A percentile compares a stretch with the other conserved stretches of the same genome.
phyloP scores from a whole-genome alignment of 1,284 basidiomycete species.

The Trichosporon sp. region DNA sequence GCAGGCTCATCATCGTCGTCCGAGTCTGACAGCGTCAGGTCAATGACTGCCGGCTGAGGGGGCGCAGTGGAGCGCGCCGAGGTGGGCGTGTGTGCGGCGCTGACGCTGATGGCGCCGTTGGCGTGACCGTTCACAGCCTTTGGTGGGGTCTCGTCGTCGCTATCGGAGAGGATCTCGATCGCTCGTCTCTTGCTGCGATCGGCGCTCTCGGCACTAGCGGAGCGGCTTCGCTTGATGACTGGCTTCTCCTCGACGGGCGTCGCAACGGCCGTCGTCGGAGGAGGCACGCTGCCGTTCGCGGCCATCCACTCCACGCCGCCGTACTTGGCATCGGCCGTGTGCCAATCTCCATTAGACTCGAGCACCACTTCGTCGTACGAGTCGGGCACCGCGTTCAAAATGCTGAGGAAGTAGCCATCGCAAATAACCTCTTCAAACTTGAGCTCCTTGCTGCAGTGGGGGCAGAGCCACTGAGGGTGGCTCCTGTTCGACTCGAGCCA shows the following conservation, averaged over 20 bases:
- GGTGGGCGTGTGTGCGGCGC: background rate
- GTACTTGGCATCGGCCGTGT: constrained; percentile 81
- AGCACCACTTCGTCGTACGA: constrained; percentile 87
- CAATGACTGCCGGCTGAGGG: constrained; percentile 62
- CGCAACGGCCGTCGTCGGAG: background rate
- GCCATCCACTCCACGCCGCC: constrained; percentile 71
- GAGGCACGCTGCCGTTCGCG: constrained; percentile 19
- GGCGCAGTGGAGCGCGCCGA: constrained; percentile 22
- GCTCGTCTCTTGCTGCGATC: constrained; percentile 52
- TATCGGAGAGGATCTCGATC: constrained; percentile 74
- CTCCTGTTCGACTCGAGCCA: constrained; percentile 96
- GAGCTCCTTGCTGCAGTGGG: constrained; percentile 84
- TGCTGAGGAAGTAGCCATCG: constrained; percentile 62
- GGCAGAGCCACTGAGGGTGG: constrained; percentile 94
- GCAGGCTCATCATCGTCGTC: constrained; percentile 55
- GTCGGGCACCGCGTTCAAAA: constrained; percentile 61
- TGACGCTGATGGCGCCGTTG: constrained; percentile 6
- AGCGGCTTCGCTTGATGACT: constrained; percentile 23
- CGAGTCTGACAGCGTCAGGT: constrained; percentile 68
- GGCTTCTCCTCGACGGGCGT: constrained; percentile 5
- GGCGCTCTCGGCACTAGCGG: constrained; percentile 9
- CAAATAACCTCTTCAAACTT: constrained; percentile 81
- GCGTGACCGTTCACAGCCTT: constrained; percentile 15
- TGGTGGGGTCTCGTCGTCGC: constrained; percentile 66
- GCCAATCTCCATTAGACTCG: constrained; percentile 94